A percentile compares a stretch with the other conserved stretches of the same genome.
These are phyloP conservation scores for Plasmodiophora brassicae DNA, from an alignment of 208 protist species.

Conservation along the genomic window DNA sequence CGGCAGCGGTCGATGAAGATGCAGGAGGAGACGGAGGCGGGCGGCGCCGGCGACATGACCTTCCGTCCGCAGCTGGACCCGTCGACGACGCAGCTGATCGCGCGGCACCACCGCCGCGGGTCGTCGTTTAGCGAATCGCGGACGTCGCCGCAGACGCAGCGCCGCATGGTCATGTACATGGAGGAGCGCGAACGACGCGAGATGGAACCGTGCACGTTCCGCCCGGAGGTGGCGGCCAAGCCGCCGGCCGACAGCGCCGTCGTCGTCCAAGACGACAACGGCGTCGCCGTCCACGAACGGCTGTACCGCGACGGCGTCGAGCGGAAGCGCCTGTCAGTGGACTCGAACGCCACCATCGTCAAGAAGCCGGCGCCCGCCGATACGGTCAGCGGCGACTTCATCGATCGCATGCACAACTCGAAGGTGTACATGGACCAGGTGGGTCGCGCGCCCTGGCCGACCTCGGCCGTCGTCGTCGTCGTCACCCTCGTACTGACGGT, in stretches of 20 bases:
- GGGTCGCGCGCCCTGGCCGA: no score
- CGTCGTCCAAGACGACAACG: no score
- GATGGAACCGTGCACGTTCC: neutral
- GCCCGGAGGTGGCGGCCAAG: neutral
- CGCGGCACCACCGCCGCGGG: neutral
- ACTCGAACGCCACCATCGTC: neutral
- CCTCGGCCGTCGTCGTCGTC: neutral
- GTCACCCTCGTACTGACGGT: neutral
- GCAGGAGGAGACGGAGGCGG: neutral
- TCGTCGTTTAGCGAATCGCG: neutral
- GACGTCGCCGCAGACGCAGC: constrained; percentile 5
- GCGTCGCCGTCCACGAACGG: neutral
- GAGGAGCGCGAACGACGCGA: neutral
- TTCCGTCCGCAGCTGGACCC: neutral
- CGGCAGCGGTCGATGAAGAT: neutral
- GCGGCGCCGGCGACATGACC: no score
- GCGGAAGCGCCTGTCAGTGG: neutral
- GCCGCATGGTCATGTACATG: neutral
- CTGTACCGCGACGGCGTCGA: neutral
- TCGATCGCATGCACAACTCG: neutral
- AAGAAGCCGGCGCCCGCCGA: neutral
- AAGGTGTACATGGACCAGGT: neutral
- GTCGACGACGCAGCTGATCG: neutral
- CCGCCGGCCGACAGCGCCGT: neutral
- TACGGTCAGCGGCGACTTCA: neutral